Evolutionary conservation across 2,329 filamentous ascomycete species (phyloP), one percentile per base, ranked within the genome.

Genomic region (Cercospora zeina): DNA sequence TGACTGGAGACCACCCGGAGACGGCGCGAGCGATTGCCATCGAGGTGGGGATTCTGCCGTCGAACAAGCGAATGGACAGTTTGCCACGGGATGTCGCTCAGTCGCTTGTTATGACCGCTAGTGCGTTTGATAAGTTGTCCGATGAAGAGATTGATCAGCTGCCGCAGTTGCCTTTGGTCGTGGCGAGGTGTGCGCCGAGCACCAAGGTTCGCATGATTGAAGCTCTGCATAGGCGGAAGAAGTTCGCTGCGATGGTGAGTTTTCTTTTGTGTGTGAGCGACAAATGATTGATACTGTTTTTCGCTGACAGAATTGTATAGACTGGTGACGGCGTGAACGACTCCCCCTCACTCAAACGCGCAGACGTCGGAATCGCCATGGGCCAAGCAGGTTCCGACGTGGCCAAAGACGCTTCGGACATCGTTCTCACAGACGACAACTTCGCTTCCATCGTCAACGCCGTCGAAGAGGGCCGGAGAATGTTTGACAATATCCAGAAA

Each of bases 171-270:
- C 91, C 91, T 1, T 80, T 93, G 0, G 91, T 96, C 5, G 88
- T 95, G 62, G 91, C 91, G 33, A 87, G 91, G 36, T 96, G 91
- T 72, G 89, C 90, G 0, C 91, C 91, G 0, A 86, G 89, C 62
- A 96, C 91, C 36, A 96, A 96, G 77, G 91, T 91, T 2, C 87
- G 90, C 62, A 96, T 96, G 91, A 93, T 96, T 55, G 89, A 93
- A 67, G 91, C 91, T 3, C 83, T 96, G n/a, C 89, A 93, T 67
- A 85, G 91, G 11, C 87, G 91, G 34, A 82, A 84, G 16, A 83
- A 84, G 19, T 93, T 89, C 75, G 90, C 88, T 75, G 90, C 90
- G 62, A 95, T 95, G 90, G 54, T 56, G 19, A 37, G 54, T 42
- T 27, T 31, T 30, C n/a, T n/a, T n/a, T n/a, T n/a, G n/a, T n/a